Evolutionary conservation across 202 grass and related monocot genomes (phyloP).

Genomic region (Carex arenaria): DNA sequence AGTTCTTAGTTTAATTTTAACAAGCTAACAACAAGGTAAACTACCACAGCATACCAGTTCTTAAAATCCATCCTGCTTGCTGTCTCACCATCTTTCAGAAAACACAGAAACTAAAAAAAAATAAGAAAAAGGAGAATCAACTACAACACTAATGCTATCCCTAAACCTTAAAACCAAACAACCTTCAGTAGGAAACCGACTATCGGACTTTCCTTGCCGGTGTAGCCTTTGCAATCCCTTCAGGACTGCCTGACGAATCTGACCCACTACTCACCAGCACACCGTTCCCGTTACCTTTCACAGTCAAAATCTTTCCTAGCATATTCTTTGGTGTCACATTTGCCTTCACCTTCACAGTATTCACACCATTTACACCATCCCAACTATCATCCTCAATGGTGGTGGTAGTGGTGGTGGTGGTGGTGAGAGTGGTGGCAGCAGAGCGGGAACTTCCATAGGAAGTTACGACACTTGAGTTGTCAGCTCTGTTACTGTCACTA

Average conservation of each 20-base stretch:
- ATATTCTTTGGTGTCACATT: conserved; percentile 46
- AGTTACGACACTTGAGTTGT: conserved; percentile 46
- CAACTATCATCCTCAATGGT: conserved; percentile 91
- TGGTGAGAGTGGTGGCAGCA: conserved; percentile 69
- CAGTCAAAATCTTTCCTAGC: conserved; percentile 40
- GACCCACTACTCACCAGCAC: conserved; percentile 58
- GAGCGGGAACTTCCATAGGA: conserved; percentile 98
- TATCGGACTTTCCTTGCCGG: conserved; percentile 45
- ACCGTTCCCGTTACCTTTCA: conserved; percentile 37
- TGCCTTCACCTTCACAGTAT: conserved; percentile 36
- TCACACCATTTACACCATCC: conserved; percentile 30
- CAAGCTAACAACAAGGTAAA: conserved; percentile 14
- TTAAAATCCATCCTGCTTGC: neutral
- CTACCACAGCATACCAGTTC: neutral
- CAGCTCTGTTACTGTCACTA: conserved; percentile 40
- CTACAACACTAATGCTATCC: conserved; percentile 22
- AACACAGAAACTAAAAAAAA: neutral
- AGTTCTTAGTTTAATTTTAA: conserved; percentile 2
- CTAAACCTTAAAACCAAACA: neutral
- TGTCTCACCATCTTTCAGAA: neutral
- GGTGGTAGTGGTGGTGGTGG: conserved; percentile 46
- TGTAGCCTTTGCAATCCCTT: conserved; percentile 55
- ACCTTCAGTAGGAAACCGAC: conserved; percentile 28
- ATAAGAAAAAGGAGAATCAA: conserved; percentile 12
- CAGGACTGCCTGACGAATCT: conserved; percentile 65